phyloP scores from a whole-genome alignment of 2,329 filamentous ascomycete genomes.

The Verticillium tricorpus region DNA sequence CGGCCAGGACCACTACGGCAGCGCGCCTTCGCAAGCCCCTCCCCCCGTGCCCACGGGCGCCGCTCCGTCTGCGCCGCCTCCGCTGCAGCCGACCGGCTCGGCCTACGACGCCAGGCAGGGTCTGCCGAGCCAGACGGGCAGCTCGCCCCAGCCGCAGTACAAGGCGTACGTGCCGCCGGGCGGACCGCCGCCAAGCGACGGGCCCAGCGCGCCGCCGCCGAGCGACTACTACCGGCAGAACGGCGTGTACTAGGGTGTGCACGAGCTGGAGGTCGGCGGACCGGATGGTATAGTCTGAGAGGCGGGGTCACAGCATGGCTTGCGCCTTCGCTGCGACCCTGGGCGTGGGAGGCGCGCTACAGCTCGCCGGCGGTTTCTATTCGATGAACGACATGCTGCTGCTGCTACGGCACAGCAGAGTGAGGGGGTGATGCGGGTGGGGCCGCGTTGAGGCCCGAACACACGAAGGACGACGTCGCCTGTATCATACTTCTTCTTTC shows the following conservation, averaged over 20 bases:
- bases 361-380: background rate
- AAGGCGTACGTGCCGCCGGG: slow-evolving; percentile 55
- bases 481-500: background rate
- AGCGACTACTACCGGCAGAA: slow-evolving; percentile 53
- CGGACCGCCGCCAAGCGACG: slow-evolving; percentile 20
- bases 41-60: slow-evolving; percentile 29
- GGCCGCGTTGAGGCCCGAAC: background rate
- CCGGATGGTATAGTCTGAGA: background rate
- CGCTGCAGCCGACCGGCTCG: slow-evolving; percentile 38
- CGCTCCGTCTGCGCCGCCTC: slow-evolving; percentile 39
- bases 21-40: slow-evolving; percentile 17
- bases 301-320: no score
- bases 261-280: background rate
- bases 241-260: slow-evolving; percentile 20
- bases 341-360: no score
- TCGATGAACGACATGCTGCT: background rate
- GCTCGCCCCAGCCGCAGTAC: slow-evolving; percentile 43
- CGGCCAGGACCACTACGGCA: slow-evolving; percentile 23
- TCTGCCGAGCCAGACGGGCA: slow-evolving; percentile 39
- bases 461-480: background rate
- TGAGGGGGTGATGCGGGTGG: background rate
- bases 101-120: slow-evolving; percentile 46
- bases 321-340: no score
- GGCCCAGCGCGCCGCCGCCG: slow-evolving; percentile 45
- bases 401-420: background rate